A percentile compares a stretch with the other conserved stretches of the same genome.
phyloP scores from a whole-genome alignment of 331 rosid genomes.

The Dryas integrifolia region DNA sequence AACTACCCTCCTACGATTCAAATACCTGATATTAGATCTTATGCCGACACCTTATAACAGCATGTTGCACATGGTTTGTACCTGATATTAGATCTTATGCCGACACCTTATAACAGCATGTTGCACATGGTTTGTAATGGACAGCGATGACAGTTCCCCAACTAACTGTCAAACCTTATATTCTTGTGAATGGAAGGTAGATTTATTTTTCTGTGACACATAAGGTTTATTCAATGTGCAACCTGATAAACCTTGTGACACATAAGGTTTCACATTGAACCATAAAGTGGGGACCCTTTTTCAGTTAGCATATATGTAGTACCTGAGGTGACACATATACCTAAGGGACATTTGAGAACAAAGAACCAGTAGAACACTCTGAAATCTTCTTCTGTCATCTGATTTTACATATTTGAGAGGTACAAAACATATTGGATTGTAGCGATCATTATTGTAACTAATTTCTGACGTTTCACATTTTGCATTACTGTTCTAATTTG shows the following conservation, averaged over 20 bases:
- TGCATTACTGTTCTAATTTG: neutral
- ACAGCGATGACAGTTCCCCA: neutral
- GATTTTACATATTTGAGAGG: too few species aligned
- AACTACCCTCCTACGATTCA: neutral
- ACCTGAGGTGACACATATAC: too few species aligned
- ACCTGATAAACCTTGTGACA: too few species aligned
- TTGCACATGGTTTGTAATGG: constrained; percentile 7
- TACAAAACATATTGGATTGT: neutral
- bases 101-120: neutral
- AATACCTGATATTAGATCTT: neutral
- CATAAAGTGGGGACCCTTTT: too few species aligned
- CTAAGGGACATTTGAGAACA: too few species aligned
- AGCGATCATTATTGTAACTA: neutral
- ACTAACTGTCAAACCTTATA: neutral
- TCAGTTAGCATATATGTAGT: too few species aligned
- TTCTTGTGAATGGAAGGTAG: neutral
- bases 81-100: neutral
- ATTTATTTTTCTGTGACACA: neutral
- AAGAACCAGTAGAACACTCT: too few species aligned
- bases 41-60: neutral
- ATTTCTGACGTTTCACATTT: neutral
- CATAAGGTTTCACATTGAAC: neutral
- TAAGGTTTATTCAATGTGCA: too few species aligned
- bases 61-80: constrained; percentile 4
- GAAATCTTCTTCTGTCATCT: too few species aligned